Evolutionary conservation across 306 rosid species (phyloP).

Genomic region (Leucaena leucocephala): DNA sequence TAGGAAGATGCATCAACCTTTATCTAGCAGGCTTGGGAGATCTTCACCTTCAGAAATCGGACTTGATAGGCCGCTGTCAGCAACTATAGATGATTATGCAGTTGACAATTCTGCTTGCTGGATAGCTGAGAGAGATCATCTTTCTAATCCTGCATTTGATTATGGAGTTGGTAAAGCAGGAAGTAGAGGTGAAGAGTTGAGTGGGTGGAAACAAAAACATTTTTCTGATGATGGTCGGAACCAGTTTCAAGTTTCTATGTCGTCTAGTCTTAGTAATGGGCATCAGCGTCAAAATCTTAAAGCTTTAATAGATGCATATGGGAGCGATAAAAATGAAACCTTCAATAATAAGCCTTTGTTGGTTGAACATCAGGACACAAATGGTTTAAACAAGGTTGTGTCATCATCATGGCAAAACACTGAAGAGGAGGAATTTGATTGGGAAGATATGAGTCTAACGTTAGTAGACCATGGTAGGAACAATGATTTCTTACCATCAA

Average conservation of each 20-base stretch:
- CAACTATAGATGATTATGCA: conserved; percentile 60
- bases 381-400: conserved; percentile 60
- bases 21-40: conserved; percentile 49
- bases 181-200: conserved; percentile 66
- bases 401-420: conserved; percentile 88
- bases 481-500: conserved; percentile 54
- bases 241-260: conserved; percentile 47
- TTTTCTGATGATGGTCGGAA: conserved; percentile 60
- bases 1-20: conserved; percentile 48
- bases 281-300: conserved; percentile 74
- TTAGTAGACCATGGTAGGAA: conserved; percentile 64
- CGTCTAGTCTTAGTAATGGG: conserved; percentile 67
- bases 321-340: conserved; percentile 74
- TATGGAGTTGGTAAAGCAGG: conserved; percentile 54
- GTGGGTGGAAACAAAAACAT: conserved; percentile 64
- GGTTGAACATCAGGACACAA: conserved; percentile 55
- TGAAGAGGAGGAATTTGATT: conserved; percentile 96
- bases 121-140: conserved; percentile 56
- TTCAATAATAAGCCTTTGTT: conserved; percentile 54
- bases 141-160: conserved; percentile 52
- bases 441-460: conserved; percentile 89
- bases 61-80: conserved; percentile 49
- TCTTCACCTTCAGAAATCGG: conserved; percentile 66
- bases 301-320: conserved; percentile 94
- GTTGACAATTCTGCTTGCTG: conserved; percentile 49